These are phyloP conservation scores for Neonectria neomacrospora DNA, from an alignment of 2,329 filamentous ascomycete genomes.

Conservation along the genomic window DNA sequence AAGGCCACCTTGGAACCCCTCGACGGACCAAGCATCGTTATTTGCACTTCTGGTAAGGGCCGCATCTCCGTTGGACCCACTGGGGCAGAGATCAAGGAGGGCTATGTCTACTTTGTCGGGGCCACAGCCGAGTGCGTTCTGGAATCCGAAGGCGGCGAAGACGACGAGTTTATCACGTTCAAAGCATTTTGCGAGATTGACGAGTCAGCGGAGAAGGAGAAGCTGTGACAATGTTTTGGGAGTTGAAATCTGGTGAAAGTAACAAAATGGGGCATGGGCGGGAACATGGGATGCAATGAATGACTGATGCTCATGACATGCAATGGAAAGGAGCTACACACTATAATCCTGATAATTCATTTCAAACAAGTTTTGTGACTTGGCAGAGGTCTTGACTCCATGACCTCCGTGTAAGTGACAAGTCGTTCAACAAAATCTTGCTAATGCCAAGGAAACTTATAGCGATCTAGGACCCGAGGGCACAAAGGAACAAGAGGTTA, in stretches of 20 bases:
- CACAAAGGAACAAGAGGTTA: background rate
- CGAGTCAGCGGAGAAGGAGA: slow-evolving; percentile 48
- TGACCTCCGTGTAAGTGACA: background rate
- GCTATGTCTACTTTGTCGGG: slow-evolving; percentile 86
- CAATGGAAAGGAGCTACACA: slow-evolving; percentile 12
- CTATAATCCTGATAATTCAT: slow-evolving; percentile 21
- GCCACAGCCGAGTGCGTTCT: slow-evolving; percentile 86
- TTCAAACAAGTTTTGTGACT: background rate
- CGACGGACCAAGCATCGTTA: slow-evolving; percentile 89
- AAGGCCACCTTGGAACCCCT: slow-evolving; percentile 91
- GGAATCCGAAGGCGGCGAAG: slow-evolving; percentile 70
- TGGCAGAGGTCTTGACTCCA: background rate
- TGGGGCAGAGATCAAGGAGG: slow-evolving; percentile 76
- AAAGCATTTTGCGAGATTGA: slow-evolving; percentile 93
- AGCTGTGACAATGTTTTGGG: slow-evolving; percentile 26
- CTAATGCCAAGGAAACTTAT: background rate
- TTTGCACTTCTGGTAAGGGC: slow-evolving; percentile 86
- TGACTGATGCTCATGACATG: slow-evolving; percentile 10
- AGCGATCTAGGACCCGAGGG: background rate
- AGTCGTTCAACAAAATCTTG: background rate
- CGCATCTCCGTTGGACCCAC: slow-evolving; percentile 88
- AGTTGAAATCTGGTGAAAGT: background rate
- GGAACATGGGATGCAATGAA: slow-evolving; percentile 13
- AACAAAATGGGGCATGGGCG: slow-evolving; percentile 5
- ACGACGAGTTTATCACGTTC: slow-evolving; percentile 85